Conservation (phyloP, 768 basidiomycete genomes). For the Lentinula raphanica region DNA sequence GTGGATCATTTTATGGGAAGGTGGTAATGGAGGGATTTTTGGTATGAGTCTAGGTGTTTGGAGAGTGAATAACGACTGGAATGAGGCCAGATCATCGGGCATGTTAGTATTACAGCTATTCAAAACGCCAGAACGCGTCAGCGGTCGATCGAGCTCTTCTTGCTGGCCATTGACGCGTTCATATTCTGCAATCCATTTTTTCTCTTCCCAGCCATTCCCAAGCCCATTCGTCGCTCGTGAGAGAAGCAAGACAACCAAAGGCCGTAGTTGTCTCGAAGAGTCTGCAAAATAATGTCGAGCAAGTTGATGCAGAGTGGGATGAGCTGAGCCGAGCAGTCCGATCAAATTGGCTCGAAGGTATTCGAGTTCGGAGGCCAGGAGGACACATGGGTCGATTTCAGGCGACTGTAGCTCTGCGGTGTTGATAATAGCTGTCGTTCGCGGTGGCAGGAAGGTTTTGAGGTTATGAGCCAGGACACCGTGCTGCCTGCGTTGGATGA, state of each 20-base stretch:
- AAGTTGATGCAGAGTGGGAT: constrained; percentile 81
- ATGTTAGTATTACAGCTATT: constrained; percentile 90
- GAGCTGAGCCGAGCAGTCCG: constrained; percentile 78
- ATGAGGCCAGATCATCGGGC: constrained; percentile 71
- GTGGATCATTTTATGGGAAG: not conserved
- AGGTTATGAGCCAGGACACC: constrained; percentile 37
- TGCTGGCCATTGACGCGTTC: constrained; percentile 50
- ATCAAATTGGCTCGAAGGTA: constrained; percentile 69
- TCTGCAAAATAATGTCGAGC: constrained; percentile 91
- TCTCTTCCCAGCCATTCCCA: constrained; percentile 57
- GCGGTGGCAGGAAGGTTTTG: not conserved
- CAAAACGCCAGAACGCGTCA: constrained; percentile 74
- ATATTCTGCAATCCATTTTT: constrained; percentile 53
- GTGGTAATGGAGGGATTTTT: constrained; percentile 18
- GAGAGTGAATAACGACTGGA: constrained; percentile 53
- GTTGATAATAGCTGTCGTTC: not conserved
- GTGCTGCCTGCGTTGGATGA: constrained; percentile 26
- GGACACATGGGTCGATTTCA: constrained; percentile 57
- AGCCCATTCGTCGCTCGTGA: constrained; percentile 91
- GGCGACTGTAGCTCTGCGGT: not conserved
- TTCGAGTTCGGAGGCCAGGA: constrained; percentile 71
- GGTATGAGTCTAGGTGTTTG: constrained; percentile 30
- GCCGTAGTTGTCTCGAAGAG: constrained; percentile 86
- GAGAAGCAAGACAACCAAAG: constrained; percentile 85
- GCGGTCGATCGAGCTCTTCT: constrained; percentile 69